A percentile compares a stretch with the other conserved stretches of the same genome.
Evolutionary conservation across 306 rosid genomes (phyloP).

Genomic region (Pterocarpus santalinus): DNA sequence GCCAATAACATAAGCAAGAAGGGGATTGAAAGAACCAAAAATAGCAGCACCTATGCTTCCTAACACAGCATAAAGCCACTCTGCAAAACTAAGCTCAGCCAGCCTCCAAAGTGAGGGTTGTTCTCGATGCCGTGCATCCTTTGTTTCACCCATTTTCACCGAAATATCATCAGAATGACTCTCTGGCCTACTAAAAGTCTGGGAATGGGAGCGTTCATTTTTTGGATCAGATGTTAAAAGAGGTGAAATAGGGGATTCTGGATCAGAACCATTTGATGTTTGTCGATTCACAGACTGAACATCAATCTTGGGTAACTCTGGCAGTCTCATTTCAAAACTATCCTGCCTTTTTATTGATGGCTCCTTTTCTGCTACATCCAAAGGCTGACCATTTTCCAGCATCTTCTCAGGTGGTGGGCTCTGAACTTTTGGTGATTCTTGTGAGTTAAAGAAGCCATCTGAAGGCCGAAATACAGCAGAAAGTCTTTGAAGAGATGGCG

Average conservation of each 20-base stretch:
- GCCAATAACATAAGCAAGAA: constrained; percentile 96
- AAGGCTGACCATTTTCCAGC: constrained; percentile 80
- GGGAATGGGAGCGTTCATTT: constrained; percentile 98
- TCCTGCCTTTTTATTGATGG: constrained; percentile 93
- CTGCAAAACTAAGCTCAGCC: constrained; percentile 95
- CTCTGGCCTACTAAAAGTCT: constrained; percentile 94
- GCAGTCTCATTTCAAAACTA: constrained; percentile 96
- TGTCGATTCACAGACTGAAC: constrained; percentile 79
- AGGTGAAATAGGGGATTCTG: constrained; percentile 98
- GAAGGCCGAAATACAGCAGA: constrained; percentile 68
- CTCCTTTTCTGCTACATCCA: constrained; percentile 81
- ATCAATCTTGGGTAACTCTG: constrained; percentile 94
- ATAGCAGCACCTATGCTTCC: constrained; percentile 99
- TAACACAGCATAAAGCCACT: constrained; percentile 98
- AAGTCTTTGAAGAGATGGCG: constrained; percentile 94
- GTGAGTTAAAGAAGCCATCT: constrained; percentile 75
- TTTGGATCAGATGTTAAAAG: constrained; percentile 96
- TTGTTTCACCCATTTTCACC: constrained; percentile 58
- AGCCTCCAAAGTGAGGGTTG: constrained; percentile 96
- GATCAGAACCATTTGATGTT: constrained; percentile 88
- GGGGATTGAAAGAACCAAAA: constrained; percentile 98
- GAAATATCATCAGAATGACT: constrained; percentile 82
- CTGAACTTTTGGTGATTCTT: constrained; percentile 80
- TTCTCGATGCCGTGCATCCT: constrained; percentile 60
- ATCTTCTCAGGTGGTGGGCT: constrained; percentile 95